Conservation (phyloP, 2,329 filamentous ascomycete genomes). For the Beauveria rudraprayagi region DNA sequence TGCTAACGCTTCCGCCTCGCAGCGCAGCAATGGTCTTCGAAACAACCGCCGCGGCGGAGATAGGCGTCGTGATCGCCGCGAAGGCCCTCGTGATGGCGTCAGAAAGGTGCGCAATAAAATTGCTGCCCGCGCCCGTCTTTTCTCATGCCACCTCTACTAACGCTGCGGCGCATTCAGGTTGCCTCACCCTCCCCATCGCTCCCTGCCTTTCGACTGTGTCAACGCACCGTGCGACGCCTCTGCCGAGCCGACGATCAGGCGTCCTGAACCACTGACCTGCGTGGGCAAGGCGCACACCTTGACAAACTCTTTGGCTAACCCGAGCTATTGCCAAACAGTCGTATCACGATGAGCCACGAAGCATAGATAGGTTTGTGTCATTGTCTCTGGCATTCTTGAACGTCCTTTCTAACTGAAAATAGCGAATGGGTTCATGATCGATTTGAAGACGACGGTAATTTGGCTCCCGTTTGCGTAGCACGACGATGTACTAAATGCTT, state of each 20-base stretch:
- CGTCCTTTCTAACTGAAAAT: background rate
- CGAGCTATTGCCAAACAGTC: conserved; percentile 41
- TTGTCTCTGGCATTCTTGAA: background rate
- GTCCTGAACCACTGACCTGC: conserved; percentile 15
- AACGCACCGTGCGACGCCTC: conserved; percentile 21
- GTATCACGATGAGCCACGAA: conserved; percentile 54
- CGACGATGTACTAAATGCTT: conserved; percentile 17
- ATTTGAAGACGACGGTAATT: conserved; percentile 64
- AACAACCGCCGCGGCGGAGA: conserved; percentile 26
- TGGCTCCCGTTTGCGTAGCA: conserved; percentile 13
- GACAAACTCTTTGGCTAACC: conserved; percentile 30
- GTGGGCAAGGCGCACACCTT: conserved; percentile 24
- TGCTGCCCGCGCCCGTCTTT: conserved; percentile 9
- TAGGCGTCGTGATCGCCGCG: conserved; percentile 28
- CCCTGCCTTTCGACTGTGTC: conserved; percentile 20
- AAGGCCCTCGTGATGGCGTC: conserved; percentile 71
- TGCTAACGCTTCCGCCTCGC: conserved; percentile 16
- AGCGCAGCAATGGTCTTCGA: conserved; percentile 28
- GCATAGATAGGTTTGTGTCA: conserved; percentile 57
- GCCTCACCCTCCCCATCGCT: conserved; percentile 24
- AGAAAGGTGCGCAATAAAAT: conserved; percentile 62
- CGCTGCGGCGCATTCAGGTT: conserved; percentile 22
- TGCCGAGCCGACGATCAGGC: background rate
- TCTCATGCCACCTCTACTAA: background rate
- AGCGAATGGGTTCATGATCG: conserved; percentile 94